Percentiles rank a stretch among this genome's conserved stretches.
Evolutionary conservation across 306 rosid genomes (phyloP).

Genomic region (Alnus glutinosa): DNA sequence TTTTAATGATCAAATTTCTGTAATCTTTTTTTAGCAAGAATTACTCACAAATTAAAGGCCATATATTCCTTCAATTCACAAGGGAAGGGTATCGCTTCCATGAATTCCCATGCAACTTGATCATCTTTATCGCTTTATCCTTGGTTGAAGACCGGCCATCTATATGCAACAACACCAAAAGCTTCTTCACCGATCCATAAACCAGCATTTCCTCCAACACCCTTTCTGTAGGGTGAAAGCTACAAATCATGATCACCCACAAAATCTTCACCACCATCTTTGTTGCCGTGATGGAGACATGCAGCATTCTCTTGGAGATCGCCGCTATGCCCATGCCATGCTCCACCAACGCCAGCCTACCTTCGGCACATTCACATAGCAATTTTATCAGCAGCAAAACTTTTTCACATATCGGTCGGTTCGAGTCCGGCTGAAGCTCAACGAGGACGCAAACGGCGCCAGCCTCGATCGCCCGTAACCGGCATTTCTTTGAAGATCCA

Average conservation of each 20-base stretch:
- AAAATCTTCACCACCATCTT: constrained; percentile 49
- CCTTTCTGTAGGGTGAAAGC: constrained; percentile 37
- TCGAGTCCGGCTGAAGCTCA: constrained; percentile 48
- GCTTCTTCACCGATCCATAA: constrained; percentile 54
- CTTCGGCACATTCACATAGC: constrained; percentile 54
- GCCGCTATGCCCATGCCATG: constrained; percentile 51
- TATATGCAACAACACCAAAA: constrained; percentile 45
- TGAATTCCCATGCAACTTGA: constrained; percentile 48
- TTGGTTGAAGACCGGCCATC: constrained; percentile 41
- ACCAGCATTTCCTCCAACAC: constrained; percentile 56
- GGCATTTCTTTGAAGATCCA: constrained; percentile 38
- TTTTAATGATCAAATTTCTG: too few relatives aligned
- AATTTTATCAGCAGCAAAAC: constrained; percentile 35
- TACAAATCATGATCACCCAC: constrained; percentile 38
- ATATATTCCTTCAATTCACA: constrained; percentile 35
- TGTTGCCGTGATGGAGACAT: constrained; percentile 37
- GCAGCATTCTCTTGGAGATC: constrained; percentile 39
- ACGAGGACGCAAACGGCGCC: constrained; percentile 50
- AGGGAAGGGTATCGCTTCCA: constrained; percentile 52
- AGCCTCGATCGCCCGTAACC: constrained; percentile 47
- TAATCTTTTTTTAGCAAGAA: background rate
- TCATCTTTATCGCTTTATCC: constrained; percentile 42
- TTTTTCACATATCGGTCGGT: constrained; percentile 41
- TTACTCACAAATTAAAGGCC: constrained; percentile 17
- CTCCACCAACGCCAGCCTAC: constrained; percentile 50